Conservation (phyloP, 352 stramenopile species). For the Albugo candida region DNA sequence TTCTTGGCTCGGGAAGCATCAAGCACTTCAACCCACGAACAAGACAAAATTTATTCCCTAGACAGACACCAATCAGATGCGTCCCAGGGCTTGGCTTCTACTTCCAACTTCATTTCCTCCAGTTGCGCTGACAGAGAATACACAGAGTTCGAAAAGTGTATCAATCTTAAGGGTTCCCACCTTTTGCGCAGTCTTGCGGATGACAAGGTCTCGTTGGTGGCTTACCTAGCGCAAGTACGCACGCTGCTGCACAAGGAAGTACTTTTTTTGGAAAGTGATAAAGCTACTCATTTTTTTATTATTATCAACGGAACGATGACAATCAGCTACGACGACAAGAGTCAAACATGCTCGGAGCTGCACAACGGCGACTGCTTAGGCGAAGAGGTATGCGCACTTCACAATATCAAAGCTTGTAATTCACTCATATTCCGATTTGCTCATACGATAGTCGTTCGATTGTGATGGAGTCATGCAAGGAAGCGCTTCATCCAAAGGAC, state of each 20-base stretch:
- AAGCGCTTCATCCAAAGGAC: constrained; percentile 20
- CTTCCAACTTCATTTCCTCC: neutral
- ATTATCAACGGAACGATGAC: constrained; percentile 52
- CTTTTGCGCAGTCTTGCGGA: constrained; percentile 70
- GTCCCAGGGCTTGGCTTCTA: too few relatives aligned
- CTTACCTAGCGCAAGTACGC: constrained; percentile 44
- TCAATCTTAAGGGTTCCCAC: constrained; percentile 65
- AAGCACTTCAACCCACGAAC: neutral
- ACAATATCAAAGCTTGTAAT: neutral
- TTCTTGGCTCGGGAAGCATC: neutral
- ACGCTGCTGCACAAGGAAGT: constrained; percentile 33
- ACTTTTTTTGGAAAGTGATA: constrained; percentile 24
- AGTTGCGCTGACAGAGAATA: constrained; percentile 25
- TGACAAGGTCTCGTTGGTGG: constrained; percentile 53
- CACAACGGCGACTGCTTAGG: constrained; percentile 59
- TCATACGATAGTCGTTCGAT: constrained; percentile 38
- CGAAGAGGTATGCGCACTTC: constrained; percentile 31
- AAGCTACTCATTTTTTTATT: constrained; percentile 33
- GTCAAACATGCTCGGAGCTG: constrained; percentile 19
- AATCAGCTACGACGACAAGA: constrained; percentile 12
- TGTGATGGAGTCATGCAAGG: constrained; percentile 23
- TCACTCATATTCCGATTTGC: neutral
- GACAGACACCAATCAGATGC: neutral
- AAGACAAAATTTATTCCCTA: neutral
- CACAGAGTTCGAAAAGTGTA: constrained; percentile 71